phyloP scores from a whole-genome alignment of 208 protist genomes.

The Acanthamoeba pearcei region DNA sequence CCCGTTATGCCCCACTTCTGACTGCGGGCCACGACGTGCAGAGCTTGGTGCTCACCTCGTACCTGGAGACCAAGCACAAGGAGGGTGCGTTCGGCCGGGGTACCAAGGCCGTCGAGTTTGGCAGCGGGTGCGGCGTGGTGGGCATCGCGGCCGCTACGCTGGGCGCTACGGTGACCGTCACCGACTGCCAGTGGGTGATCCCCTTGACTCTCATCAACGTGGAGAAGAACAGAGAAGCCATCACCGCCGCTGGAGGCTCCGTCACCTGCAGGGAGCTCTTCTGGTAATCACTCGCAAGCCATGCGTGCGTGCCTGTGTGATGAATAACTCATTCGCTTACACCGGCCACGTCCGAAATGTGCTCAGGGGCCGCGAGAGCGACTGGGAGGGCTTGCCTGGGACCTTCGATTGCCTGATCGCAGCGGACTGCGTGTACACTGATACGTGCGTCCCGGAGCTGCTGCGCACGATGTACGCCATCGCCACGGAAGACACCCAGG shows the following conservation, averaged over 20 bases:
- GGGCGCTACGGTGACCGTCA: conserved; percentile 36
- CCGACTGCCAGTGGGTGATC: conserved; percentile 64
- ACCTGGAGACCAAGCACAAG: conserved; percentile 21
- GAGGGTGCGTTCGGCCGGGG: conserved; percentile 16
- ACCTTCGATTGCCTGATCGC: conserved; percentile 37
- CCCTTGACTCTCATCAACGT: conserved; percentile 39
- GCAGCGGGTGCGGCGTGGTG: conserved; percentile 39
- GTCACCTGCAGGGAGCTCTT: conserved; percentile 64
- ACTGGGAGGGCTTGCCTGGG: conserved; percentile 9
- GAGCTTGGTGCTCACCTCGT: conserved; percentile 51
- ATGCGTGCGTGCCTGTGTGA: not conserved
- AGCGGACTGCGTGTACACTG: conserved; percentile 54
- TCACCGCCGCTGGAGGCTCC: conserved; percentile 3
- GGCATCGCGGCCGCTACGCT: conserved; percentile 40
- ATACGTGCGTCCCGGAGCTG: conserved; percentile 26
- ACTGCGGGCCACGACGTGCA: not conserved
- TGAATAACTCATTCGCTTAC: no score
- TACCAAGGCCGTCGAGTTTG: conserved; percentile 45
- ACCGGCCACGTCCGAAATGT: not conserved
- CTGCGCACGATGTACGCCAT: conserved; percentile 58
- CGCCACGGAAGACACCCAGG: not conserved
- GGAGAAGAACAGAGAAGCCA: conserved; percentile 42
- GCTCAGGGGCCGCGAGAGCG: conserved; percentile 33
- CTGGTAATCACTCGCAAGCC: not conserved
- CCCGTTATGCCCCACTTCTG: not conserved